Conservation (phyloP, 1,284 basidiomycete species). For the Fomitiporia mediterranea region DNA sequence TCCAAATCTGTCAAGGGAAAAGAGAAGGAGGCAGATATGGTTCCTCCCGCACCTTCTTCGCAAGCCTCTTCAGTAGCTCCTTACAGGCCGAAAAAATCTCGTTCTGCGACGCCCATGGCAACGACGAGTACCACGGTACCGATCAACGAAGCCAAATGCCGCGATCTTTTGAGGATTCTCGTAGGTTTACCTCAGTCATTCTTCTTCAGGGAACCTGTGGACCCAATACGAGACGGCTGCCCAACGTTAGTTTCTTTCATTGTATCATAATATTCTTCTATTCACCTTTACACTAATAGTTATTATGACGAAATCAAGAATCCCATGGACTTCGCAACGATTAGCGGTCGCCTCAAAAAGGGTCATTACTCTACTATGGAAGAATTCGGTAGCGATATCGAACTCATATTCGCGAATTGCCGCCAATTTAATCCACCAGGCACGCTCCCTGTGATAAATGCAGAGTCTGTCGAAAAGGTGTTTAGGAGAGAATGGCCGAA, state of each 20-base stretch:
- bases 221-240: conserved; percentile 78
- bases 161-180: conserved; percentile 63
- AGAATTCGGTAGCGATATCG: conserved; percentile 76
- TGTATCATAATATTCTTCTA: no score
- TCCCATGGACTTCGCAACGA: conserved; percentile 95
- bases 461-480: conserved; percentile 66
- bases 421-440: conserved; percentile 83
- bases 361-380: conserved; percentile 76
- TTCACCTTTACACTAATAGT: no score
- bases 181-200: conserved; percentile 64
- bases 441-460: conserved; percentile 71
- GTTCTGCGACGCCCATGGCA: conserved; percentile 22
- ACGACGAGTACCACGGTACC: conserved; percentile 41
- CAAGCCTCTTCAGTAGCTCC: conserved; percentile 26
- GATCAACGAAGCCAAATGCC: conserved; percentile 77
- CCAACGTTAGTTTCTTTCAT: conserved; percentile 72
- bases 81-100: conserved; percentile 43
- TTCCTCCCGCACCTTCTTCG: conserved; percentile 20
- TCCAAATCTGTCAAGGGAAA: conserved; percentile 55
- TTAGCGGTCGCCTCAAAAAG: conserved; percentile 64
- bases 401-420: conserved; percentile 87
- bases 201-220: conserved; percentile 85
- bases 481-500: conserved; percentile 90
- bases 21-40: conserved; percentile 46
- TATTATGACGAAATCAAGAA: conserved; percentile 91